Percentiles rank a stretch among this genome's conserved stretches.
Evolutionary conservation across 2,329 filamentous ascomycete genomes (phyloP).

Genomic region (Cladobotryum mycophilum): DNA sequence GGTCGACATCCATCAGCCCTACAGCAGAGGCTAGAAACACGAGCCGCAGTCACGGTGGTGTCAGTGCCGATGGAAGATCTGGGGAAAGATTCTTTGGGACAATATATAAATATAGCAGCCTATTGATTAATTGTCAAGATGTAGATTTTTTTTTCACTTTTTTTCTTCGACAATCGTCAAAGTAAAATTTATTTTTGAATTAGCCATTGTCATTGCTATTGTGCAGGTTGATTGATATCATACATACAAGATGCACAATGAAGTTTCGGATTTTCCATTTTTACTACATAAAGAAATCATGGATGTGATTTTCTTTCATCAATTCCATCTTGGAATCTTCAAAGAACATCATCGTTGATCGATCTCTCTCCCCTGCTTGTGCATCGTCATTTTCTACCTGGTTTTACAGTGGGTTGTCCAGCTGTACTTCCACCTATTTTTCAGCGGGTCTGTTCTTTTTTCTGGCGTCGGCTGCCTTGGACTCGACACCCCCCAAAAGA

Average conservation of each 20-base stretch:
- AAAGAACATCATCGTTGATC: background rate
- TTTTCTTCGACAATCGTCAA: no score
- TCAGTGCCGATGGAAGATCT: constrained; percentile 10
- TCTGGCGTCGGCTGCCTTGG: no score
- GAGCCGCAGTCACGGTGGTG: constrained; percentile 10
- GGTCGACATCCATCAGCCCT: constrained; percentile 12
- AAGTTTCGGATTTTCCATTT: background rate
- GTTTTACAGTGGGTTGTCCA: background rate
- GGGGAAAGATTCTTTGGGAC: background rate
- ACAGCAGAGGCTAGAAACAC: constrained; percentile 6
- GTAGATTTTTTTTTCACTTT: no score
- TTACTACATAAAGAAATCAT: background rate
- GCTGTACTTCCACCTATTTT: no score
- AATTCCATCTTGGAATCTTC: no score
- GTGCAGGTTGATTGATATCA: no score
- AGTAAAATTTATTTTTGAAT: no score
- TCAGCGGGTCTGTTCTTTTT: no score
- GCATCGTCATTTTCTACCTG: constrained; percentile 9
- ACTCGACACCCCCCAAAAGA: background rate
- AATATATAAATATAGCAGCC: no score
- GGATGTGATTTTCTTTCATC: background rate
- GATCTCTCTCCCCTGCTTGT: constrained; percentile 4
- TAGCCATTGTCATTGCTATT: no score
- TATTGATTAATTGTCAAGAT: no score
- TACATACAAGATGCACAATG: background rate